These are phyloP conservation scores for Russula abietina DNA, from an alignment of 768 basidiomycete species.

Conservation along the genomic window DNA sequence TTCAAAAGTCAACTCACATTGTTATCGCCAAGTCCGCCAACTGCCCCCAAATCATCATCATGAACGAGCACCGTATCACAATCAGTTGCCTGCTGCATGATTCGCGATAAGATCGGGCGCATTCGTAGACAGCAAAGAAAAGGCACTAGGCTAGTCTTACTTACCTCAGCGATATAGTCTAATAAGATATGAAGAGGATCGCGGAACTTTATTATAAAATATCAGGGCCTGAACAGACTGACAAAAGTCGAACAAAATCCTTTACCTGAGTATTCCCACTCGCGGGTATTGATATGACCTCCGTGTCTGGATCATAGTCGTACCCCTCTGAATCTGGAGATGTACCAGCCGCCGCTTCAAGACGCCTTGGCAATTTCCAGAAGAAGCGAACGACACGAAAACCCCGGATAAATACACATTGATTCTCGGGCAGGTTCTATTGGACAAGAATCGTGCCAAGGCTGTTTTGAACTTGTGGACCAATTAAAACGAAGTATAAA, in stretches of 20 bases:
- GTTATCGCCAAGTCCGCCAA: background rate
- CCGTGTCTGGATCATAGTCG: background rate
- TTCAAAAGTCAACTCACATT: background rate
- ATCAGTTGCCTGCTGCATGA: background rate
- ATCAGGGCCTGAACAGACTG: background rate
- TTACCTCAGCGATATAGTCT: background rate
- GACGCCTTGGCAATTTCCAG: too few relatives aligned
- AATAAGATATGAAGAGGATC: background rate
- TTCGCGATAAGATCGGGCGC: background rate
- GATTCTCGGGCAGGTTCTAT: background rate
- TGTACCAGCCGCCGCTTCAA: too few relatives aligned
- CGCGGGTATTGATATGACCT: background rate
- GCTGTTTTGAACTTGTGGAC: background rate
- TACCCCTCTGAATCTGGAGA: too few relatives aligned
- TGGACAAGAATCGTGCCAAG: background rate
- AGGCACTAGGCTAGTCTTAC: background rate
- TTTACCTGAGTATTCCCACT: background rate
- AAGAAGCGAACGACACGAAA: background rate
- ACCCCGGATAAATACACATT: too few relatives aligned
- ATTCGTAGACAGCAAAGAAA: background rate
- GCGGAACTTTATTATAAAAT: too few relatives aligned
- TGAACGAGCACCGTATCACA: slow-evolving; percentile 8
- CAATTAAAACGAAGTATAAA: background rate
- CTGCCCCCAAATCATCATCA: background rate
- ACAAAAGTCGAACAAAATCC: background rate